Conservation (phyloP, 225 moss, liverwort and hornwort genomes). For the Straminergon stramineum region DNA sequence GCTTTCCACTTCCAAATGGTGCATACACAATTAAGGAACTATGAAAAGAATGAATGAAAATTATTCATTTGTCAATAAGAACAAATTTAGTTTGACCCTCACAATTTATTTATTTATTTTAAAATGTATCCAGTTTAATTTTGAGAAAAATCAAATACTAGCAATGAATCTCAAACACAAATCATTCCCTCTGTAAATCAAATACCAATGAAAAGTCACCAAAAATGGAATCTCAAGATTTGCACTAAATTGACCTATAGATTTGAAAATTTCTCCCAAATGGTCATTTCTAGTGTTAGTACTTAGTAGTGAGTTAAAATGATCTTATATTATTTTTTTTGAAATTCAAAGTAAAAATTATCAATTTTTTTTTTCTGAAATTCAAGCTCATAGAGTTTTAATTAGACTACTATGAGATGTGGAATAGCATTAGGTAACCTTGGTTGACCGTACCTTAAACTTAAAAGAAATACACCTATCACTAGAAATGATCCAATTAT, state of each 20-base stretch:
- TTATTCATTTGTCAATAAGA: neutral
- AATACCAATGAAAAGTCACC: neutral
- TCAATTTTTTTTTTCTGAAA: neutral
- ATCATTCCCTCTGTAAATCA: neutral
- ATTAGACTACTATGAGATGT: neutral
- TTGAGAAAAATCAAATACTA: rapidly evolving
- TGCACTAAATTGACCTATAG: neutral
- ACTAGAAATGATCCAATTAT: neutral
- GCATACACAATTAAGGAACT: neutral
- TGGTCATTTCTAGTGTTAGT: rapidly evolving
- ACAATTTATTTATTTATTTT: no score
- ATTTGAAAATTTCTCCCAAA: neutral
- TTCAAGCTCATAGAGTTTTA: neutral
- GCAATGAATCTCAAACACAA: neutral
- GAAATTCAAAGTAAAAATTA: neutral
- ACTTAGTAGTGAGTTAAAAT: no score
- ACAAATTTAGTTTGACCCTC: rapidly evolving
- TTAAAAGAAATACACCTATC: neutral
- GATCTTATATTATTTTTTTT: no score
- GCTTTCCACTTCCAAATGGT: neutral
- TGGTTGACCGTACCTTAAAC: neutral
- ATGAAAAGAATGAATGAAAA: neutral
- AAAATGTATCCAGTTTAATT: no score
- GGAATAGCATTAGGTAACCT: neutral
- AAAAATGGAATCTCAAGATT: neutral